Evolutionary conservation across 441 rosid genomes (phyloP).

Genomic region (Cnidoscolus chayamansa): DNA sequence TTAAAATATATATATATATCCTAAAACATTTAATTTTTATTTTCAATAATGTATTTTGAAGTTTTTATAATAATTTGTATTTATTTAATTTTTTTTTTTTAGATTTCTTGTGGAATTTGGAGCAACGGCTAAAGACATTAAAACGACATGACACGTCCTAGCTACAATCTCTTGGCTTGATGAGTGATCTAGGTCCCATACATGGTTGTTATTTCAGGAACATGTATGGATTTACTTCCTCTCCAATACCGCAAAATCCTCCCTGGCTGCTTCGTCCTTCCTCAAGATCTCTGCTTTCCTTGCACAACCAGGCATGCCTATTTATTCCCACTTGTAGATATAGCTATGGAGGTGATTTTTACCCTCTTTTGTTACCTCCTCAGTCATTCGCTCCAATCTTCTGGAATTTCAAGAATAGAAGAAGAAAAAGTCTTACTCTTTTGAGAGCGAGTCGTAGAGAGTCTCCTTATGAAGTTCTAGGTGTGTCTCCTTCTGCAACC

Average conservation of each 20-base stretch:
- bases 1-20: too few relatives aligned
- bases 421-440: conserved; percentile 31
- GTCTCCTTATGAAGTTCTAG: conserved; percentile 84
- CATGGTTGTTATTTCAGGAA: conserved; percentile 24
- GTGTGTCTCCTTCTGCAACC: conserved; percentile 75
- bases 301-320: conserved; percentile 28
- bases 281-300: conserved; percentile 37
- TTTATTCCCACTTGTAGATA: conserved; percentile 37
- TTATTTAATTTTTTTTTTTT: too few relatives aligned
- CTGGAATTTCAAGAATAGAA: conserved; percentile 29
- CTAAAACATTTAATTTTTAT: too few relatives aligned
- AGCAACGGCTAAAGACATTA: too few relatives aligned
- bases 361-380: conserved; percentile 21
- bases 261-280: conserved; percentile 32
- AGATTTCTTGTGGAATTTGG: too few relatives aligned
- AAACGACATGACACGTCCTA: conserved; percentile 1
- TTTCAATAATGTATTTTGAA: too few relatives aligned
- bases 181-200: background rate
- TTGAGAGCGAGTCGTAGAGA: conserved; percentile 58
- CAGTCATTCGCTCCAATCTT: conserved; percentile 23
- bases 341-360: conserved; percentile 26
- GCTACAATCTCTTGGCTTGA: background rate
- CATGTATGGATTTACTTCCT: conserved; percentile 41
- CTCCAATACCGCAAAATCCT: conserved; percentile 21
- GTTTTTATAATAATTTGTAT: too few relatives aligned